Base-by-base conservation (phyloP, 495 filamentous ascomycete genomes). In the Aspergillus cavernicola region DNA sequence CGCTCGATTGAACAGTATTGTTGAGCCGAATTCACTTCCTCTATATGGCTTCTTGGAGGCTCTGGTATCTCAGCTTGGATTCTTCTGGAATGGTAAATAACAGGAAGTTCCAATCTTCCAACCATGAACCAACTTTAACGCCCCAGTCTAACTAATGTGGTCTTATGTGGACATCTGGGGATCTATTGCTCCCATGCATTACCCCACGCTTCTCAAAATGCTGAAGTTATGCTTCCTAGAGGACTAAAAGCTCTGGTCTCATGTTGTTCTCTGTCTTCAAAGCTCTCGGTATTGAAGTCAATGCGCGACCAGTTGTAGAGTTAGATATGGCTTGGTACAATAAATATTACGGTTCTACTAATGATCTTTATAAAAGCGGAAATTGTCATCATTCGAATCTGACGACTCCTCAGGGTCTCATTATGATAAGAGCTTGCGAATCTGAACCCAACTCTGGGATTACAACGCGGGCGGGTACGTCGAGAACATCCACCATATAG, bases 141-240 rank as follows among this genome's bases (percentile, higher is more conserved):
- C n/a, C n/a, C 7, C 7, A 18, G 20, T 13, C 6, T 18, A 13
- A 29, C 23, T 26, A 10, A 31, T 6, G 16, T 29, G 8, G 36
- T 12, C 3, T 13, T n/a, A 32, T n/a, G 6, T 48, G 55, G 55
- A 13, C 47, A 42, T 0, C 32, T 57, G 3, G 55, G 50, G 6
- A 15, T 50, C 10, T 58, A 28, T 31, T 57, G 55, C 36, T 47
- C 47, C 12, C 50, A 58, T 16, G 44, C 50, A 8, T 58, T 53
- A 36, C 16, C 50, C 8, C 56, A 58, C 24, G 31, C 36, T 11
- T 37, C 44, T 19, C 15, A 53, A 6, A 7, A 18, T 11, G 92
- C 79, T 18, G 84, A 82, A 6, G 85, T 77, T 60, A 81, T 90
- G 70, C 89, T 87, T n/a, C 71, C 80, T 59, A 68, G 67, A 2